Base-by-base conservation (phyloP, 495 filamentous ascomycete genomes). In the Daldinia childiae region DNA sequence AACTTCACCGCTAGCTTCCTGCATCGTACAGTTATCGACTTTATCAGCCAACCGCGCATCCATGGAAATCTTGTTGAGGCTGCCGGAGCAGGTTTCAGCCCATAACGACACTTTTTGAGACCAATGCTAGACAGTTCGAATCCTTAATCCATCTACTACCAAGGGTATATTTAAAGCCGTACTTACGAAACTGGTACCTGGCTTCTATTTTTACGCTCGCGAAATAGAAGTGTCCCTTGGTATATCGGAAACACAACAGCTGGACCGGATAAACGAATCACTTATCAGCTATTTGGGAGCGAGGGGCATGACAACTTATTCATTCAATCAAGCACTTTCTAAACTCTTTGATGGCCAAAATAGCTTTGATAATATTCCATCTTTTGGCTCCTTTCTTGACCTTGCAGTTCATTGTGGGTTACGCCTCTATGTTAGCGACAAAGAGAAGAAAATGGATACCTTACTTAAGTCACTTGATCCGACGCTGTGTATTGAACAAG, bases 1-100 rank as follows among this genome's bases (percentile, higher is more conserved):
- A 58, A 58, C 34, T 58, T 58, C 34, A 36, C 30, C 3, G 55
- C 55, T 11, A 38, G 0, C 32, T 58, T 58, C 11, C 30, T 58
- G 8, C 55, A 58, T 38, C 55, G 55, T 21, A 58, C 55, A 0
- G 55, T 58, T 58, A 58, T 58, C 1, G 55, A 58, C 55, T 58
- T 58, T 8, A 38, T 58, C 17, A 58, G 24, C 1, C 34, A 34
- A 4, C 55, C 55, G n/a, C 55, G 55, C 0, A n/a, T 58, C 34
- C 30, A 15, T 7, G 55, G 27, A 12, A 58, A 34, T 17, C 55
- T 58, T 2, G 11, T 58, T 14, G 3, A 58, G 2, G 55, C 30
- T n/a, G 55, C 55, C 4, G 55, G 55, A 58, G 9, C 2, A 24
- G 6, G 4, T 24, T 58, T 58, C 6, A 58, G 12, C 4, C 55